Evolutionary conservation across 805 yeast species (phyloP).

Genomic region (Metschnikowia sp.): DNA sequence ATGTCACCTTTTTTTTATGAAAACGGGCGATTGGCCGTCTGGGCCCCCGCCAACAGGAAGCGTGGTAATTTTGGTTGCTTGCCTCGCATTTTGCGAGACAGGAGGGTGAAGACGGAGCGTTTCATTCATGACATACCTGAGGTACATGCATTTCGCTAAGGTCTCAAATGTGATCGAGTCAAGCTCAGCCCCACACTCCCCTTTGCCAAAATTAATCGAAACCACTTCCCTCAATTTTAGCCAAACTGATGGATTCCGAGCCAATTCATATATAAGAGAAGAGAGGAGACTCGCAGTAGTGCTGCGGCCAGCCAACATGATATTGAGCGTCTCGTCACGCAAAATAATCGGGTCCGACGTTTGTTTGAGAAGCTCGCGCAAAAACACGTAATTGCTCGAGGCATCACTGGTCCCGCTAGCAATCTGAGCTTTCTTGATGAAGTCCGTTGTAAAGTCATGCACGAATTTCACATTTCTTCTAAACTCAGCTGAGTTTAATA

Average conservation of each 20-base stretch:
- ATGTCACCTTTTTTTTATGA: constrained; percentile 15
- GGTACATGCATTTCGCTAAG: constrained; percentile 43
- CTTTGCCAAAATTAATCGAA: constrained; percentile 18
- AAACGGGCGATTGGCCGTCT: constrained; percentile 33
- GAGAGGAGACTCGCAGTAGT: constrained; percentile 36
- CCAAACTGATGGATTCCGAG: constrained; percentile 30
- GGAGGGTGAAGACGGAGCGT: constrained; percentile 48
- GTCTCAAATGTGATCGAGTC: constrained; percentile 44
- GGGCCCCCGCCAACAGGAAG: constrained; percentile 51
- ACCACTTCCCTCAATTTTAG: constrained; percentile 28
- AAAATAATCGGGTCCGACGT: constrained; percentile 10
- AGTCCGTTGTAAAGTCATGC: constrained; percentile 11
- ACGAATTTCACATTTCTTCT: constrained; percentile 2
- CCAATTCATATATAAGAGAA: constrained; percentile 27
- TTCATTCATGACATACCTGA: constrained; percentile 47
- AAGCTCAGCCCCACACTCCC: constrained; percentile 14
- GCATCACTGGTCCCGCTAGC: too few species aligned
- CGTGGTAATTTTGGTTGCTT: constrained; percentile 42
- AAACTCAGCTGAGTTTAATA: constrained; percentile 8
- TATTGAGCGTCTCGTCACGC: constrained; percentile 15
- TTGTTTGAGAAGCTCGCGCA: constrained; percentile 11
- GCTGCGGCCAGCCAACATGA: constrained; percentile 31
- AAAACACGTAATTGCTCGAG: constrained; percentile 4
- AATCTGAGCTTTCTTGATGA: constrained; percentile 5
- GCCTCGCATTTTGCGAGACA: constrained; percentile 48